phyloP scores from a whole-genome alignment of 1,139 yeast species.

The Maudiozyma humilis region DNA sequence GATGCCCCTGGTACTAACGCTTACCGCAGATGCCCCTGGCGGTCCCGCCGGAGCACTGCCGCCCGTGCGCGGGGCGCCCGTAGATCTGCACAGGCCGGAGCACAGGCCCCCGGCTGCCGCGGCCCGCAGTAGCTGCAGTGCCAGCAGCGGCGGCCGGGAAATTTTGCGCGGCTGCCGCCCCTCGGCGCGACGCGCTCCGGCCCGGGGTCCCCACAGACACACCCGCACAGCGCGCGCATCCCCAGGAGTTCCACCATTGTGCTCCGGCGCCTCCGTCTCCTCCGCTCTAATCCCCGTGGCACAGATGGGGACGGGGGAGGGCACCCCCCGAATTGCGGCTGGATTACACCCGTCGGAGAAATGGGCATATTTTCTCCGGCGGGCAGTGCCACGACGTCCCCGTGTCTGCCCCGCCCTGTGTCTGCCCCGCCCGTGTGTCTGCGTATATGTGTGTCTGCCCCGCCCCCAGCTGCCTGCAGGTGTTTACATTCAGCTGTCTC shows the following conservation, averaged over 20 bases:
- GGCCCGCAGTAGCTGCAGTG: no score
- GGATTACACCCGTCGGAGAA: slow-evolving; percentile 1
- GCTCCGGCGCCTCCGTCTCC: no score
- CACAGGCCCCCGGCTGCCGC: not conserved
- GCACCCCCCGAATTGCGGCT: no score
- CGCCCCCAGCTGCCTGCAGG: no score
- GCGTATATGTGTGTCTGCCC: not conserved
- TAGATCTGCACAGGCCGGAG: not conserved
- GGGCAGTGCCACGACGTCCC: not conserved
- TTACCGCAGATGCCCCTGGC: no score
- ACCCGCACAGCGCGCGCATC: not conserved
- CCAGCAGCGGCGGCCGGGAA: no score
- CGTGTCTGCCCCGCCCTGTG: not conserved
- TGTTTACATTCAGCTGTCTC: not conserved
- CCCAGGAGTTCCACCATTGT: no score
- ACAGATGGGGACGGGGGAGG: no score
- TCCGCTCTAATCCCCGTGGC: no score
- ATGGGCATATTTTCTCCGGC: not conserved
- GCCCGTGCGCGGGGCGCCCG: not conserved
- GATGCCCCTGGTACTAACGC: no score
- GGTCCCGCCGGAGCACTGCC: not conserved
- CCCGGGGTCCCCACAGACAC: not conserved
- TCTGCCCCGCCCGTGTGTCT: not conserved
- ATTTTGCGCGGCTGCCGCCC: not conserved
- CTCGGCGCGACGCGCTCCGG: not conserved